A percentile compares a stretch with the other conserved stretches of the same genome.
These are phyloP conservation scores for Penicillium paxilli DNA, from an alignment of 495 filamentous ascomycete species.

Conservation along the genomic window DNA sequence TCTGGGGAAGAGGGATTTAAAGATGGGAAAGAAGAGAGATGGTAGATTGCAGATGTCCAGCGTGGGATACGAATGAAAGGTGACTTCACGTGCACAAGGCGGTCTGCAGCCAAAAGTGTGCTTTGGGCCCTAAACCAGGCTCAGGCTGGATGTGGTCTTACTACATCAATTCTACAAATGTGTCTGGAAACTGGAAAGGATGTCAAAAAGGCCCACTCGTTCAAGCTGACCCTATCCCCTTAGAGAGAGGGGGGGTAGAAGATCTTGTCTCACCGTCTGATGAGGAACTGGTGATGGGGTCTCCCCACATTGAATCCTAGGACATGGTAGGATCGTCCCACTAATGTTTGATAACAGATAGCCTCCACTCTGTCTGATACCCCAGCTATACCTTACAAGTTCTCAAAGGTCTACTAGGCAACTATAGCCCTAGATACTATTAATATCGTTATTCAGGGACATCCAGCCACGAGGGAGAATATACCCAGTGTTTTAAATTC, in stretches of 20 bases:
- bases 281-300: neutral
- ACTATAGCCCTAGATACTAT: too few species aligned
- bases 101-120: conserved; percentile 19
- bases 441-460: too few species aligned
- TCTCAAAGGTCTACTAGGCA: too few species aligned
- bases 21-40: neutral
- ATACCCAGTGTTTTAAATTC: too few species aligned
- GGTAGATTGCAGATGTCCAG: too few species aligned
- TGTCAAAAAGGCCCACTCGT: conserved; percentile 5
- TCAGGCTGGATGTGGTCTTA: neutral
- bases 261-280: neutral
- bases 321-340: too few species aligned
- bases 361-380: too few species aligned
- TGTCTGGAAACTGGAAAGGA: neutral
- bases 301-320: conserved; percentile 9
- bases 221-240: neutral
- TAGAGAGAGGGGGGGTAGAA: neutral
- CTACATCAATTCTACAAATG: neutral
- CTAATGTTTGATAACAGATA: conserved; percentile 4
- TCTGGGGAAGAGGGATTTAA: neutral
- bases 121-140: neutral
- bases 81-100: conserved; percentile 32
- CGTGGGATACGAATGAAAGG: conserved; percentile 13
- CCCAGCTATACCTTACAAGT: too few species aligned
- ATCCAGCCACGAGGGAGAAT: too few species aligned